Conservation (phyloP, 441 rosid species). For the Brassica balearica region DNA sequence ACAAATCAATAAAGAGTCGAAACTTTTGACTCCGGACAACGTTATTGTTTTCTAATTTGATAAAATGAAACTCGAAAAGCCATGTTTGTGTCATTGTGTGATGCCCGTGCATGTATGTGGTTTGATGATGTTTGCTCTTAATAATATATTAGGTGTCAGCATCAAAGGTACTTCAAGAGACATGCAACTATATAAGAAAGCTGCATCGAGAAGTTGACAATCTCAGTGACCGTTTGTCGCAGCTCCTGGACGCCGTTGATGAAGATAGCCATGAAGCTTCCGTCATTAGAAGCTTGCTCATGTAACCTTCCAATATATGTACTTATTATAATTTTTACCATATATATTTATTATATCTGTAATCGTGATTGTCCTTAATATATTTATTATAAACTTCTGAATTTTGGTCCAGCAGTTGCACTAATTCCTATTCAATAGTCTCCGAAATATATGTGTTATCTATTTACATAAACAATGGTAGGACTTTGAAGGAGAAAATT, state of each 20-base stretch:
- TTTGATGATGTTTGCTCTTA: slow-evolving; percentile 2
- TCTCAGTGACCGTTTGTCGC: slow-evolving; percentile 76
- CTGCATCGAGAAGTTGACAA: slow-evolving; percentile 80
- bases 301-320: slow-evolving; percentile 44
- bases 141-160: slow-evolving; percentile 62
- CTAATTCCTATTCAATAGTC: slow-evolving; percentile 3
- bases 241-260: slow-evolving; percentile 71
- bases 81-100: slow-evolving; percentile 7
- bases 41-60: slow-evolving; percentile 30
- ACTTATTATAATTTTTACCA: not conserved
- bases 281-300: slow-evolving; percentile 68
- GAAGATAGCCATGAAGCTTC: slow-evolving; percentile 79
- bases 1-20: not conserved
- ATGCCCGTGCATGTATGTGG: slow-evolving; percentile 11
- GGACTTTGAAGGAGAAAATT: not conserved
- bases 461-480: not conserved
- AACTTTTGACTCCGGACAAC: slow-evolving; percentile 45
- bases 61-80: not conserved
- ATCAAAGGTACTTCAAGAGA: slow-evolving; percentile 72
- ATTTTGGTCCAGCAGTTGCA: slow-evolving; percentile 13
- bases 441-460: not conserved
- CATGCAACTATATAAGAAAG: slow-evolving; percentile 78
- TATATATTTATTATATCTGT: slow-evolving; percentile 10
- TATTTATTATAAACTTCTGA: slow-evolving; percentile 12
- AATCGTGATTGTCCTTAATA: slow-evolving; percentile 32